Conservation (phyloP, 352 stramenopile genomes). For the Phytophthora ramorum region DNA sequence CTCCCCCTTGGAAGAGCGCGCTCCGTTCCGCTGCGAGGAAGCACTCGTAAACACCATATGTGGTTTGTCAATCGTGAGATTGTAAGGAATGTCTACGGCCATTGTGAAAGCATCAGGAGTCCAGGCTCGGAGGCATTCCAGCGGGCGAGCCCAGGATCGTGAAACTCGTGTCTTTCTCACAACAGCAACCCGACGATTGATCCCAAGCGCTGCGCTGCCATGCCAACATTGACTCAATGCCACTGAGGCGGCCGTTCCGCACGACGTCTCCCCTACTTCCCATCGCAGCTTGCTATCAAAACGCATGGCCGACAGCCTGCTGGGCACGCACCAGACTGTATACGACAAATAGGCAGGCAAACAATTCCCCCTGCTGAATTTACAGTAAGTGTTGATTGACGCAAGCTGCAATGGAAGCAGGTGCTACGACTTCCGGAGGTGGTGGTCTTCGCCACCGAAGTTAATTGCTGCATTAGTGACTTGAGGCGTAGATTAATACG, state of each 20-base stretch:
- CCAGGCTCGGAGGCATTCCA: not conserved
- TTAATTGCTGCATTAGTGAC: conserved; percentile 1
- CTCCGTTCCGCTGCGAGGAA: conserved; percentile 1
- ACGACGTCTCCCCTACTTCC: conserved; percentile 3
- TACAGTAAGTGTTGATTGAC: not conserved
- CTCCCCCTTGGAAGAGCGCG: not conserved
- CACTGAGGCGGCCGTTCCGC: not conserved
- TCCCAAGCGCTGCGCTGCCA: not conserved
- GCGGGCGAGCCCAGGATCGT: conserved; percentile 9
- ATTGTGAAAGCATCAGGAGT: not conserved
- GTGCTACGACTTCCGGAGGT: not conserved
- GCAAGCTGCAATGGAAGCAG: not conserved
- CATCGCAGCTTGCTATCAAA: conserved; percentile 12
- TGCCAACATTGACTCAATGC: not conserved
- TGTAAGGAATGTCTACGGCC: conserved; percentile 1
- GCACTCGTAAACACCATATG: conserved; percentile 4
- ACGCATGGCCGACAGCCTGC: conserved; percentile 6
- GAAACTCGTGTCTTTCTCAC: conserved; percentile 7
- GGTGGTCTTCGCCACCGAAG: not conserved
- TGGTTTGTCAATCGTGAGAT: conserved; percentile 14
- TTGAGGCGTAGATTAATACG: not conserved
- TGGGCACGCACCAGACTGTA: not conserved
- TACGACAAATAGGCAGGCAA: conserved; percentile 1
- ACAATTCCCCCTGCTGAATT: not conserved
- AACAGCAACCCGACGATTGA: conserved; percentile 4